Conservation (phyloP, 2,329 filamentous ascomycete genomes). For the Mariannaea elegans region DNA sequence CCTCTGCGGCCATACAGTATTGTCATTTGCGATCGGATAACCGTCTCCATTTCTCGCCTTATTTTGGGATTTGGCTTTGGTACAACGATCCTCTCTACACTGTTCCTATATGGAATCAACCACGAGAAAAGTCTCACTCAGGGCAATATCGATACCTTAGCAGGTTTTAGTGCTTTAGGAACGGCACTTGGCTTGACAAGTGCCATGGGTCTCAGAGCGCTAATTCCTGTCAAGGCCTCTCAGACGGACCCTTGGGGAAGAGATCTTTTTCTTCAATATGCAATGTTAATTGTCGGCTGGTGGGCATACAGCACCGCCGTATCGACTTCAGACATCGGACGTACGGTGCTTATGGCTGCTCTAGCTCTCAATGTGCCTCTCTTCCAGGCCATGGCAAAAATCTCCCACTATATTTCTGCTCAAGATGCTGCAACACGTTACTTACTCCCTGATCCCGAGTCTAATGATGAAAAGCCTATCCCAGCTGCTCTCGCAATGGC, state of each 20-base stretch:
- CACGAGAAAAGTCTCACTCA: slow-evolving; percentile 17
- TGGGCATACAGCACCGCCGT: slow-evolving; percentile 5
- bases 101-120: slow-evolving; percentile 31
- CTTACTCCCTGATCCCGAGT: neutral
- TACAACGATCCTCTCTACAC: slow-evolving; percentile 22
- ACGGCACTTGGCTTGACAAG: slow-evolving; percentile 27
- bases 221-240: slow-evolving; percentile 6
- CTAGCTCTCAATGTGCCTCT: slow-evolving; percentile 30
- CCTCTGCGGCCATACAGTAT: slow-evolving; percentile 16
- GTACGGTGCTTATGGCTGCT: slow-evolving; percentile 23
- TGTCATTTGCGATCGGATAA: slow-evolving; percentile 13
- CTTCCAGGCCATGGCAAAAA: slow-evolving; percentile 25
- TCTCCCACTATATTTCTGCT: slow-evolving; percentile 31
- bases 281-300: slow-evolving; percentile 3
- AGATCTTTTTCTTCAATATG: slow-evolving; percentile 29
- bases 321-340: neutral
- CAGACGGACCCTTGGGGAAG: slow-evolving; percentile 31
- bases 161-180: slow-evolving; percentile 21
- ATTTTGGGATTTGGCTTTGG: slow-evolving; percentile 28
- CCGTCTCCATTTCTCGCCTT: slow-evolving; percentile 30
- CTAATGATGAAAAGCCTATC: slow-evolving; percentile 16
- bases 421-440: slow-evolving; percentile 20
- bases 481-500: slow-evolving; percentile 12
- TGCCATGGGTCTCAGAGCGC: slow-evolving; percentile 15
- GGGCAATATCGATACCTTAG: slow-evolving; percentile 19